Evolutionary conservation across 2,329 filamentous ascomycete genomes (phyloP).

Genomic region (Tolypocladium paradoxum): DNA sequence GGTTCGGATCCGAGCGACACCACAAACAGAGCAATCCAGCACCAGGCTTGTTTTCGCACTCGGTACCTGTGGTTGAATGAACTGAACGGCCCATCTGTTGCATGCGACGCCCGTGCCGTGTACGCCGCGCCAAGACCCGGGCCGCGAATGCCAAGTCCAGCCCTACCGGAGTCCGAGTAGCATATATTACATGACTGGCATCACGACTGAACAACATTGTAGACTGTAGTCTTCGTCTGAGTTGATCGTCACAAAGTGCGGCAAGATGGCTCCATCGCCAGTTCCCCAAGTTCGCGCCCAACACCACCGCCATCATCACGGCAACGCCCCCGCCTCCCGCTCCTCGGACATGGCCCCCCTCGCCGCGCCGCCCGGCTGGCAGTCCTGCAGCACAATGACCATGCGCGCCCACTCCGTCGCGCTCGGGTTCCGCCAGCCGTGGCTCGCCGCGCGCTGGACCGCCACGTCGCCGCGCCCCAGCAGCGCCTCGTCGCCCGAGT

Average conservation of each 20-base stretch:
- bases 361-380: constrained; percentile 2
- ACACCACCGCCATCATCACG: no score
- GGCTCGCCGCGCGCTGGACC: constrained; percentile 44
- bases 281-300: no score
- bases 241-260: neutral
- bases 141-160: neutral
- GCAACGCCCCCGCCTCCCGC: neutral
- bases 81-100: neutral
- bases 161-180: neutral
- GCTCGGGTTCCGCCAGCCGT: constrained; percentile 40
- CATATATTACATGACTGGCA: neutral
- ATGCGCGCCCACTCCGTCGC: constrained; percentile 36
- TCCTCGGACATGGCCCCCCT: neutral
- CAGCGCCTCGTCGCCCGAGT: constrained; percentile 34
- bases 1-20: neutral
- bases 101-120: neutral
- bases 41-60: no score
- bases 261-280: neutral
- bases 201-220: neutral
- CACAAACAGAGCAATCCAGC: no score
- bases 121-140: neutral
- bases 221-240: neutral
- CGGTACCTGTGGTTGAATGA: no score
- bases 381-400: constrained; percentile 30
- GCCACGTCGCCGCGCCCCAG: constrained; percentile 42